Evolutionary conservation across 257 asterid species (phyloP), one percentile per base, ranked within the genome.

Genomic region (Paulownia fortunei): DNA sequence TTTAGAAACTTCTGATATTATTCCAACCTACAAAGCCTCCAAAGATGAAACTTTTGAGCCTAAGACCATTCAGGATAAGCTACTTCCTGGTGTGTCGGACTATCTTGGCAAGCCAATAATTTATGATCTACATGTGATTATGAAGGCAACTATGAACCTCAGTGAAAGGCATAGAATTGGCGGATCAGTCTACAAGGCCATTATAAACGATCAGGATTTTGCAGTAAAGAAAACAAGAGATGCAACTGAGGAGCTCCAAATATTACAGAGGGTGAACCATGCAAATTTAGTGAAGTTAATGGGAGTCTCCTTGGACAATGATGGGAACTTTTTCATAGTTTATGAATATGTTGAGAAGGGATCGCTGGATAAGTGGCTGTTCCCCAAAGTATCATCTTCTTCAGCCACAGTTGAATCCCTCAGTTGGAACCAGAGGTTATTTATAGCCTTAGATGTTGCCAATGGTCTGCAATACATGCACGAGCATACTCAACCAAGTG

Each of bases 401-500:
- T 82, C 87, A 37, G 51, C 74, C 60, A 42, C 74, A 16, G 77
- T n/a, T 2, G 77, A 52, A 55, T 37, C 70, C 15, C 89, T 90
- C 0, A 77, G 76, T 19, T 93, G 96, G 98, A 86, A 58, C 58
- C 94, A 86, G 30, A 85, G 97, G 82, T 66, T 93, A 52, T 66
- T 77, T 13, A 72, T 91, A 36, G 91, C 98, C 42, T 80, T 87
- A 19, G 97, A 93, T 42, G 89, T 90, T 3, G 97, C 98, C 8
- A 91, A 93, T 4, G 97, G 97, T 47, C 86, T 93, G 12, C 97
- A 91, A 27, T 90, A 91, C 88, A n/a, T 91, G 89, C 98, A 91
- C 26, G 94, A 93, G 78, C 97, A 87, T 59, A 80, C 88, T 69
- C 88, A 90, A 74, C 97, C 98, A 3, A 91, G 89, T 36, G 61